These are phyloP conservation scores for Halenospora varia DNA, from an alignment of 495 filamentous ascomycete species.

Conservation along the genomic window DNA sequence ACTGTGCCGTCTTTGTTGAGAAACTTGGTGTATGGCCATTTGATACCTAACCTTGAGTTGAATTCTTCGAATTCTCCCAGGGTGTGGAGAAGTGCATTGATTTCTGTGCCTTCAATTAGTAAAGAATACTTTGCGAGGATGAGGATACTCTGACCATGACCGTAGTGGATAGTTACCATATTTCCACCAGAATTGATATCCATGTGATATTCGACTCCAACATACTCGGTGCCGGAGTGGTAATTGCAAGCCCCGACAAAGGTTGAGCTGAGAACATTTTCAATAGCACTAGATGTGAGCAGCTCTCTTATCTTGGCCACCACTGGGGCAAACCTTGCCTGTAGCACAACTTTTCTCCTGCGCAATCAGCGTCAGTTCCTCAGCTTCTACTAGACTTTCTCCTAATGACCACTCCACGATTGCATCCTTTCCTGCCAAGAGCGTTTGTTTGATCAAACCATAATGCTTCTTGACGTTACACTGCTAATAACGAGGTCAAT, in stretches of 20 bases:
- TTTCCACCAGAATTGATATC: conserved; percentile 40
- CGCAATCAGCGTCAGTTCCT: not conserved
- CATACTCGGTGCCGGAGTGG: conserved; percentile 24
- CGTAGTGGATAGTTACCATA: conserved; percentile 44
- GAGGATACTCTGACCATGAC: too few relatives aligned
- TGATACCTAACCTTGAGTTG: too few relatives aligned
- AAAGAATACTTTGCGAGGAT: too few relatives aligned
- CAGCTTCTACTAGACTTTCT: conserved; percentile 11
- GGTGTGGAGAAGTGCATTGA: too few relatives aligned
- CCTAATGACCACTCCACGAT: conserved; percentile 55
- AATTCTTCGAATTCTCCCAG: too few relatives aligned
- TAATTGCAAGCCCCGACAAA: conserved; percentile 31
- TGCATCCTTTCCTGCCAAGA: conserved; percentile 49
- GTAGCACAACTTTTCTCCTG: not conserved
- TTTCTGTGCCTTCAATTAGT: too few relatives aligned
- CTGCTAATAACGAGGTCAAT: conserved; percentile 53
- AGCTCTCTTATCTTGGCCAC: not conserved
- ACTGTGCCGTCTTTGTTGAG: too few relatives aligned
- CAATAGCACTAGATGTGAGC: conserved; percentile 41
- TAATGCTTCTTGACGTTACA: conserved; percentile 53
- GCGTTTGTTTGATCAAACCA: conserved; percentile 35
- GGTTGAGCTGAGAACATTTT: conserved; percentile 46
- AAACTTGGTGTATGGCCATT: too few relatives aligned
- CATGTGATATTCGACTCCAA: conserved; percentile 39
- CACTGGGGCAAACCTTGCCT: not conserved